Evolutionary conservation across 805 yeast genomes (phyloP), one percentile per base, ranked within the genome.

Genomic region (Schwanniomyces polymorphus): DNA sequence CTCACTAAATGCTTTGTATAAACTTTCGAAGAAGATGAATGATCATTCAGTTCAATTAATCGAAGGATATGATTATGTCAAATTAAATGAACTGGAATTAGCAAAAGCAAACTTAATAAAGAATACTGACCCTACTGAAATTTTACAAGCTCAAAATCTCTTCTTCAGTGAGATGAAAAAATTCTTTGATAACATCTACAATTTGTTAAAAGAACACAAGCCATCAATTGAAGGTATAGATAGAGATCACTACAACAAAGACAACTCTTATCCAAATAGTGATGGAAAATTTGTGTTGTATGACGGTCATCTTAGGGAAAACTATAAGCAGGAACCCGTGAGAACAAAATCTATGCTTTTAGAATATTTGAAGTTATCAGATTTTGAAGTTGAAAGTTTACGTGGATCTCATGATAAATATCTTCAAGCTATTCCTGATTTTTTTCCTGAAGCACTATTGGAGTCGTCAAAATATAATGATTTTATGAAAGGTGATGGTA

Each of bases 401-500:
- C 49, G 47, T 27, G 42, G 33, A 11, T 54, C 68, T 21, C 74
- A 68, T 49, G 37, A 38, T 4, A 43, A 45, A 17, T 67, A 56
- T 41, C 6, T 63, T 37, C 23, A n/a, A n/a, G 41, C 39, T 11
- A 60, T 67, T 62, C 58, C 61, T 16, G n/a, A 35, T 7, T 49
- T 50, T 1, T 55, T 58, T 44, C 70, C 70, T 5, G 41, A 47
- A 14, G 56, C 55, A 5, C 49, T 68, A 11, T 35, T 53, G 31
- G 45, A 55, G n/a, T 45, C 17, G 33, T 59, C 59, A 35, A 52
- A 52, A 44, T 60, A 48, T 44, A 62, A 61, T 42, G 49, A 53
- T 11, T 67, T 63, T 44, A 62, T 68, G 67, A 51, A 57, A 46
- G 75, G 76, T 12, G 66, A 67, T 46, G 76, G 76, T 5, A 70